phyloP scores from a whole-genome alignment of 1,284 basidiomycete species.

The Naganishia albida region DNA sequence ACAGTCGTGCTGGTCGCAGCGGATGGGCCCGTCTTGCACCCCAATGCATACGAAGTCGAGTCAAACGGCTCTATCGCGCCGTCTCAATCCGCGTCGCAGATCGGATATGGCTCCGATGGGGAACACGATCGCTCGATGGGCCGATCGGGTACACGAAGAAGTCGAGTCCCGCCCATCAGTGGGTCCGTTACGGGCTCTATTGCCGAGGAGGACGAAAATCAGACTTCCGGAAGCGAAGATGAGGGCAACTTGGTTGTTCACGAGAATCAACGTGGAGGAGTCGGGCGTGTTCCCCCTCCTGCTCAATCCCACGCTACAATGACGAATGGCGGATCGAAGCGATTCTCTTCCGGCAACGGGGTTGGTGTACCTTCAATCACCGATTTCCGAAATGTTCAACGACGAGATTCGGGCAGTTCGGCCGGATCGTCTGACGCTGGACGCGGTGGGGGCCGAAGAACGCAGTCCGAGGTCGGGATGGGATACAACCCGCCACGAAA shows the following conservation, averaged over 20 bases:
- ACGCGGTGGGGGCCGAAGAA: slow-evolving; percentile 38
- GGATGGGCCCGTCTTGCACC: slow-evolving; percentile 36
- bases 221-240: slow-evolving; percentile 47
- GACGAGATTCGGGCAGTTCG: slow-evolving; percentile 22
- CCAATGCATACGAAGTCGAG: slow-evolving; percentile 51
- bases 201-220: slow-evolving; percentile 51
- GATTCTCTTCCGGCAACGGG: slow-evolving; percentile 37
- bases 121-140: slow-evolving; percentile 36
- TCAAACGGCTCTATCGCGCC: slow-evolving; percentile 55
- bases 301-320: slow-evolving; percentile 11
- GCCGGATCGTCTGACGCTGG: slow-evolving; percentile 27
- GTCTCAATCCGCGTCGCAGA: slow-evolving; percentile 53
- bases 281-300: slow-evolving; percentile 26
- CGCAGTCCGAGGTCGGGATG: slow-evolving; percentile 46
- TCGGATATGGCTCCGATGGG: slow-evolving; percentile 42
- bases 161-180: slow-evolving; percentile 18
- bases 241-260: slow-evolving; percentile 47
- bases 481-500: slow-evolving; percentile 32
- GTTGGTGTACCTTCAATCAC: slow-evolving; percentile 45
- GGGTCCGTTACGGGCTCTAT: slow-evolving; percentile 48
- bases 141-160: not conserved
- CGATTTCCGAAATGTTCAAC: slow-evolving; percentile 27
- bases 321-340: slow-evolving; percentile 24
- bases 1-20: slow-evolving; percentile 1
- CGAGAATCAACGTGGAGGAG: slow-evolving; percentile 43